phyloP scores from a whole-genome alignment of 2,329 filamentous ascomycete genomes.

The Truncatella angustata region DNA sequence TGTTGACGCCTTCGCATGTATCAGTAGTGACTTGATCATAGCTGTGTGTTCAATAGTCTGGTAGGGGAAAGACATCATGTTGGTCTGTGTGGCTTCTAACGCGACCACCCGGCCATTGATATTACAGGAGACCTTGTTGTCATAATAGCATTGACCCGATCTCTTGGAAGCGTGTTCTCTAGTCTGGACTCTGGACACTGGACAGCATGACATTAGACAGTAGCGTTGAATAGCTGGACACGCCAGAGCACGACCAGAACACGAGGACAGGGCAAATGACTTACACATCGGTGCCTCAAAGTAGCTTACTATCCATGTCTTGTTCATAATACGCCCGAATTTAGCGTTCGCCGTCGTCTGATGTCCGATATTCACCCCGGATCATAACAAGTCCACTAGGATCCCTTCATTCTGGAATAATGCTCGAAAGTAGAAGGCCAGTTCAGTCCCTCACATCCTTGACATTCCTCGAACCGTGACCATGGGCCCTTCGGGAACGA shows the following conservation, averaged over 20 bases:
- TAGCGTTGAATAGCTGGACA: not conserved
- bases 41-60: not conserved
- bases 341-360: not conserved
- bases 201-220: constrained; percentile 1
- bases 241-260: not conserved
- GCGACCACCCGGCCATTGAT: not conserved
- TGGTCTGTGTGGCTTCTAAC: not conserved
- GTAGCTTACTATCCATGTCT: too few relatives aligned
- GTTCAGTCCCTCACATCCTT: not conserved
- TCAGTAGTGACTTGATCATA: not conserved
- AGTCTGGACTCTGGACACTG: not conserved
- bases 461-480: not conserved
- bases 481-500: constrained; percentile 2
- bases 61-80: not conserved
- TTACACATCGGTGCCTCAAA: too few relatives aligned
- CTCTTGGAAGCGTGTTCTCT: not conserved
- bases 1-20: too few relatives aligned
- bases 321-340: not conserved
- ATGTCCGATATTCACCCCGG: not conserved
- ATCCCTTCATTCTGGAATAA: constrained; percentile 2
- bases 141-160: constrained; percentile 1
- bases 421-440: not conserved
- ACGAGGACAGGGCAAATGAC: not conserved
- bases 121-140: not conserved
- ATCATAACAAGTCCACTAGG: not conserved